A percentile compares a stretch with the other conserved stretches of the same genome.
phyloP scores from a whole-genome alignment of 2,329 filamentous ascomycete species.

The Emydomyces testavorans region DNA sequence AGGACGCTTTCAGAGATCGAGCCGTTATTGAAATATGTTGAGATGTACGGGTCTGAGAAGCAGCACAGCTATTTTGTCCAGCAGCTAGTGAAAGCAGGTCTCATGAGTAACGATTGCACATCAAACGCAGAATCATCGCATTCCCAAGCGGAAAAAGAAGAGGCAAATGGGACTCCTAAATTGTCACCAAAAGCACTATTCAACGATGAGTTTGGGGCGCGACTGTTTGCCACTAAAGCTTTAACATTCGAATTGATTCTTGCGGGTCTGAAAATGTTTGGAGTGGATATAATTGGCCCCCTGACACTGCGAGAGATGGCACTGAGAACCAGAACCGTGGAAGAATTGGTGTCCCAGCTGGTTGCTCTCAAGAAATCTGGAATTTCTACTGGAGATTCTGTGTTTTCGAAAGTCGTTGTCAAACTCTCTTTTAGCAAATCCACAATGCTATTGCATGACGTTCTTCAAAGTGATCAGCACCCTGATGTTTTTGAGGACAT shows the following conservation, averaged over 20 bases:
- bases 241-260: slow-evolving; percentile 63
- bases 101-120: slow-evolving; percentile 3
- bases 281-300: slow-evolving; percentile 60
- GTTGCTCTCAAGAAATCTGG: slow-evolving; percentile 49
- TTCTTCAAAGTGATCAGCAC: slow-evolving; percentile 52
- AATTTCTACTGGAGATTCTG: slow-evolving; percentile 51
- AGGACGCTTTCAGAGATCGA: slow-evolving; percentile 27
- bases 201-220: slow-evolving; percentile 62
- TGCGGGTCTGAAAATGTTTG: slow-evolving; percentile 56
- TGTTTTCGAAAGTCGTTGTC: slow-evolving; percentile 55
- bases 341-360: slow-evolving; percentile 49
- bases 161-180: background rate
- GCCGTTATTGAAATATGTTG: slow-evolving; percentile 32
- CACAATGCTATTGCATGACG: slow-evolving; percentile 40
- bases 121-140: background rate
- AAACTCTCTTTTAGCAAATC: slow-evolving; percentile 51
- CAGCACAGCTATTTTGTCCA: slow-evolving; percentile 11
- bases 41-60: slow-evolving; percentile 22
- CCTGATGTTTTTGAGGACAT: slow-evolving; percentile 51
- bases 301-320: slow-evolving; percentile 67
- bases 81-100: slow-evolving; percentile 11
- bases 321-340: slow-evolving; percentile 47
- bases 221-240: slow-evolving; percentile 67
- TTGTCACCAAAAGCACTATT: slow-evolving; percentile 27
- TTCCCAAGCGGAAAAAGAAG: background rate